A percentile compares a stretch with the other conserved stretches of the same genome.
Conservation (phyloP, 2,329 filamentous ascomycete genomes). For the Grosmannia penicillata region DNA sequence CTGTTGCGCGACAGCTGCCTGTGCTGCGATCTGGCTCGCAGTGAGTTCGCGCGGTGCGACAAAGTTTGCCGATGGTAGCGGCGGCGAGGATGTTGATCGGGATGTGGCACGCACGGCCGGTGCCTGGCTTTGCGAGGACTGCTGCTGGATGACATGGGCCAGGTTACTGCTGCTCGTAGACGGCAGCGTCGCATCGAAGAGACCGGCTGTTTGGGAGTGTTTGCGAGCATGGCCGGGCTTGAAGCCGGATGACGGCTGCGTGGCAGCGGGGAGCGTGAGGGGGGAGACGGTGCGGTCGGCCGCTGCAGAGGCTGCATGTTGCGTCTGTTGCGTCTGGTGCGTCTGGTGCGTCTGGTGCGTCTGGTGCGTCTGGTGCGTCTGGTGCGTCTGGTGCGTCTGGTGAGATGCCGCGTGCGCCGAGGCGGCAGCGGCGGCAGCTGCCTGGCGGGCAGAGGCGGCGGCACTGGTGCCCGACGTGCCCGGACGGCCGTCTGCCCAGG, state of each 20-base stretch:
- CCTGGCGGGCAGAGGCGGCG: slow-evolving; percentile 6
- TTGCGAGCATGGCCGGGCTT: slow-evolving; percentile 36
- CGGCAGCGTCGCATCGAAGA: slow-evolving; percentile 61
- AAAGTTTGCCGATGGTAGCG: slow-evolving; percentile 9
- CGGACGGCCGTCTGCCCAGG: no score
- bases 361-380: no score
- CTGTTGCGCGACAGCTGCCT: slow-evolving; percentile 47
- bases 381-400: no score
- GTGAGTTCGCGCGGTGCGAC: slow-evolving; percentile 23
- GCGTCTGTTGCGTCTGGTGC: no score
- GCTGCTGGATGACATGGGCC: slow-evolving; percentile 25
- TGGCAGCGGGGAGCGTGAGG: slow-evolving; percentile 21
- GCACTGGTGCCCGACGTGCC: no score
- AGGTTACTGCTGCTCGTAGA: slow-evolving; percentile 38
- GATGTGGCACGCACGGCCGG: slow-evolving; percentile 5
- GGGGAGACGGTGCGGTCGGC: slow-evolving; percentile 29
- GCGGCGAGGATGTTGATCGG: background rate
- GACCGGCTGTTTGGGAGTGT: slow-evolving; percentile 59
- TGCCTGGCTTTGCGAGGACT: background rate
- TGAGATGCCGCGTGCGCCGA: background rate
- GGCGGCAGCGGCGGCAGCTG: background rate
- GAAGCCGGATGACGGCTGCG: no score
- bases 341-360: no score
- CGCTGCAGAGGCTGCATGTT: no score
- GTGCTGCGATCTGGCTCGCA: slow-evolving; percentile 68